Evolutionary conservation across 2,329 filamentous ascomycete species (phyloP), one percentile per base, ranked within the genome.

Genomic region (Sclerotinia spermophila): DNA sequence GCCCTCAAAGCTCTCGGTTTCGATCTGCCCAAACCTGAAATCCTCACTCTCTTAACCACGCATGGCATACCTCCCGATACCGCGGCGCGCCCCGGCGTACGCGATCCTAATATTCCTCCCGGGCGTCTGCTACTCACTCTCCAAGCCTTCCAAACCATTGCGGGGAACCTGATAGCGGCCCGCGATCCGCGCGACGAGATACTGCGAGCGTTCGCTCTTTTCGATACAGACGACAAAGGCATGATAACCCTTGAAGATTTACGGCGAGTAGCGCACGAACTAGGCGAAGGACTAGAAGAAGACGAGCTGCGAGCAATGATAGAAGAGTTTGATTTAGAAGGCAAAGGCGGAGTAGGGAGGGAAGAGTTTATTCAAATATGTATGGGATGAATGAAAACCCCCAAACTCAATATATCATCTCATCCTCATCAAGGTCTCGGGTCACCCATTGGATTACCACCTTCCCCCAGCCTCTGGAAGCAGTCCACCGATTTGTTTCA

Each of bases 301-400:
- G 92, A 96, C 77, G 96, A 99, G 81, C 85, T 99, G 73, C 86
- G 89, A 76, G 94, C 94, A 74, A 99, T 99, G 96, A 96, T 99
- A 82, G 94, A 97, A 78, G 95, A 98, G 81, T 96, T 98, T 83
- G 96, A 99, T 83, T 86, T 97, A 74, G 92, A 97, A 79, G 95
- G 93, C 1, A 96, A 97, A 76, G 94, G 94, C 17, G 94, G 87
- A 69, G 89, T 92, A 11, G 88, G 87, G 74, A 84, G 87, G 75
- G 89, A 91, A 71, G 89, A 92, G 80, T 92, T 92, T 78, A 73
- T 80, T 44, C 73, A 72, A n/a, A 80, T 80, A 74, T 80, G 79
- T 72, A 79, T 80, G 79, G 76, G 78, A 60, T 79, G 48, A 66
- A 53, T 40, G 48, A 53, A 53, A 27, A 53, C n/a, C 44, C 27